Conservation (phyloP, 805 yeast species). For the Nakazawaea holstii region DNA sequence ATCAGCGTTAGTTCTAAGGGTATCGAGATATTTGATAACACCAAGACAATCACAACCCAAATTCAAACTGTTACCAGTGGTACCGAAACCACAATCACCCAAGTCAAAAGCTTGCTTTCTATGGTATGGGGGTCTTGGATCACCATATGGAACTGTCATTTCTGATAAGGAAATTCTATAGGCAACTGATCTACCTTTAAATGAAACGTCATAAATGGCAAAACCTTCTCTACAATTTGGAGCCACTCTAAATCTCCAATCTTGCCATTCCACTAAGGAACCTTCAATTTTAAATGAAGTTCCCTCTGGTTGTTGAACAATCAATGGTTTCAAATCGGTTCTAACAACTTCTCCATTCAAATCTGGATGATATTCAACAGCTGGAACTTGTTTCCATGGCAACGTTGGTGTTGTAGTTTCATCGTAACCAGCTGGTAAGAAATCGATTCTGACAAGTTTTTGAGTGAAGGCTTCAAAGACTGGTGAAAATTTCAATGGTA, state of each 20-base stretch:
- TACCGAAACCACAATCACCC: constrained; percentile 84
- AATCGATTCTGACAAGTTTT: constrained; percentile 67
- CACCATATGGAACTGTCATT: constrained; percentile 88
- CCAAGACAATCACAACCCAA: constrained; percentile 85
- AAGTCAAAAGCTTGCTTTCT: constrained; percentile 84
- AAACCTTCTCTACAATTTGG: constrained; percentile 75
- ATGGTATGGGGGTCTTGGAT: constrained; percentile 78
- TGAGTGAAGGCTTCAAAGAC: constrained; percentile 59
- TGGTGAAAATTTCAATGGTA: constrained; percentile 70
- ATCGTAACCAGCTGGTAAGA: constrained; percentile 67
- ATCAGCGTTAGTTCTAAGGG: constrained; percentile 45
- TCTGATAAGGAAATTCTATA: constrained; percentile 72
- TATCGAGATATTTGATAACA: constrained; percentile 68
- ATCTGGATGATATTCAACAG: constrained; percentile 73
- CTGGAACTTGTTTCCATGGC: constrained; percentile 55
- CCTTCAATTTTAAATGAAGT: constrained; percentile 59
- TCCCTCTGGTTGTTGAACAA: constrained; percentile 74
- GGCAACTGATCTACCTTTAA: constrained; percentile 72
- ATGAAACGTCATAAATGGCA: constrained; percentile 64
- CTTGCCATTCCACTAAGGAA: constrained; percentile 70
- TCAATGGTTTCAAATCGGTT: constrained; percentile 65
- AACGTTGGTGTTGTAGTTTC: constrained; percentile 47
- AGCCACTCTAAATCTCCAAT: constrained; percentile 73
- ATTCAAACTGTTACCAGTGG: constrained; percentile 58
- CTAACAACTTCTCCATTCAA: constrained; percentile 45